Conservation (phyloP, 306 rosid genomes). For the Cucurbita maxima region DNA sequence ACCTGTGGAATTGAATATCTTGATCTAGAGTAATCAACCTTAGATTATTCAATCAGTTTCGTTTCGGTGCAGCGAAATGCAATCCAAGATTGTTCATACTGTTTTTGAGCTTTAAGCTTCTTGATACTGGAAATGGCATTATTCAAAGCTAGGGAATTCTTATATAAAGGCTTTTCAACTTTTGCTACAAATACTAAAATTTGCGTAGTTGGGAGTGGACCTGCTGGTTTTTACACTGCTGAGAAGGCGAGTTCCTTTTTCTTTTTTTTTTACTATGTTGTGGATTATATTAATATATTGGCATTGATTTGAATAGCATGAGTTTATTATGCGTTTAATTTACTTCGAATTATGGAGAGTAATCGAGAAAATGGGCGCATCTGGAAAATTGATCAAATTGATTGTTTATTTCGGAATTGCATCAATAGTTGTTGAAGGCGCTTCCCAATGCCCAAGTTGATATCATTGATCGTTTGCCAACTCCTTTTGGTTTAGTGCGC, state of each 20-base stretch:
- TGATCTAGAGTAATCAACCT: neutral
- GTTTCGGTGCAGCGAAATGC: neutral
- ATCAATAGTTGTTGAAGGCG: slow-evolving; percentile 52
- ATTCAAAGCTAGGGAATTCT: slow-evolving; percentile 19
- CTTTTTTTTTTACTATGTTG: no score
- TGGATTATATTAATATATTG: neutral
- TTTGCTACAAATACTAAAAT: slow-evolving; percentile 34
- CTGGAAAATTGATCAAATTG: neutral
- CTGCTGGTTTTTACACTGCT: slow-evolving; percentile 84
- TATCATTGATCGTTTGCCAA: slow-evolving; percentile 73
- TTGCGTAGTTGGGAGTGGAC: slow-evolving; percentile 89
- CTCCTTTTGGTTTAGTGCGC: slow-evolving; percentile 81
- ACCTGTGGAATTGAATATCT: neutral
- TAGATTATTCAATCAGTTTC: neutral
- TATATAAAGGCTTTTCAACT: slow-evolving; percentile 42
- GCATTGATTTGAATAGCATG: neutral
- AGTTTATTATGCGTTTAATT: neutral
- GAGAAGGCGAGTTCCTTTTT: slow-evolving; percentile 41
- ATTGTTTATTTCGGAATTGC: slow-evolving; percentile 2
- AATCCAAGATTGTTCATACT: neutral
- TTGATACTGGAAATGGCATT: slow-evolving; percentile 17
- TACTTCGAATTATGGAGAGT: neutral
- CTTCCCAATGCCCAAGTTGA: slow-evolving; percentile 58
- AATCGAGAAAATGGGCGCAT: neutral
- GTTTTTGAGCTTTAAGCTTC: neutral